A percentile compares a stretch with the other conserved stretches of the same genome.
These are phyloP conservation scores for Fusarium siculi DNA, from an alignment of 2,329 filamentous ascomycete genomes.

Conservation along the genomic window DNA sequence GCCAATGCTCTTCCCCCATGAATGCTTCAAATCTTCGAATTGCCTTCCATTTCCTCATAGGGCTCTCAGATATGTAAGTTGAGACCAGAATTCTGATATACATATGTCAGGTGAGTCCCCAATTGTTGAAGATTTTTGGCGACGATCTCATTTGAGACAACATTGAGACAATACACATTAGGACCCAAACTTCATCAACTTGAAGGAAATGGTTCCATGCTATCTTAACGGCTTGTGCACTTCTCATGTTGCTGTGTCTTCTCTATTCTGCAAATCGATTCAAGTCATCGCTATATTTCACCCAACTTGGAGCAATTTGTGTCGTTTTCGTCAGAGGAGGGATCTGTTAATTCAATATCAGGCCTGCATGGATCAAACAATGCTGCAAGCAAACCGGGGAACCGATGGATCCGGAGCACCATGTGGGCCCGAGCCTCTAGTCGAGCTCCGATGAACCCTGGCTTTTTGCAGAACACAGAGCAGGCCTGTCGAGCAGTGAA, in stretches of 20 bases:
- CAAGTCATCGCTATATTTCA: background rate
- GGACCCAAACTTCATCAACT: background rate
- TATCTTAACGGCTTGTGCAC: background rate
- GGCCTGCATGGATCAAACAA: conserved; percentile 22
- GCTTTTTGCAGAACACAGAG: background rate
- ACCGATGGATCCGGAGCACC: conserved; percentile 38
- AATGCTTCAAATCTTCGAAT: conserved; percentile 26
- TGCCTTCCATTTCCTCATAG: conserved; percentile 26
- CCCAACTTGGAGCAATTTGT: background rate
- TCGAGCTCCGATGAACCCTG: conserved; percentile 30
- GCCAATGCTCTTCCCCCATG: conserved; percentile 10
- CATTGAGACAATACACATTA: conserved; percentile 1
- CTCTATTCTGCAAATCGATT: background rate
- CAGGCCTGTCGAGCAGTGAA: background rate
- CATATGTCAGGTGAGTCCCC: conserved; percentile 2
- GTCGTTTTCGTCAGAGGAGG: background rate
- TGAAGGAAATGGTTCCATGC: background rate
- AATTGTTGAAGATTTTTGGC: conserved; percentile 4
- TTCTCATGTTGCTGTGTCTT: background rate
- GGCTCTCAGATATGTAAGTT: conserved; percentile 25
- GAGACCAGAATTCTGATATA: conserved; percentile 7
- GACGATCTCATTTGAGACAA: conserved; percentile 18
- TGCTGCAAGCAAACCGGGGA: conserved; percentile 40
- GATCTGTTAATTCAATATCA: background rate
- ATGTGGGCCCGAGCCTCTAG: conserved; percentile 33